Evolutionary conservation across 2,329 filamentous ascomycete genomes (phyloP).

Genomic region (Ambrosiella beaveri): DNA sequence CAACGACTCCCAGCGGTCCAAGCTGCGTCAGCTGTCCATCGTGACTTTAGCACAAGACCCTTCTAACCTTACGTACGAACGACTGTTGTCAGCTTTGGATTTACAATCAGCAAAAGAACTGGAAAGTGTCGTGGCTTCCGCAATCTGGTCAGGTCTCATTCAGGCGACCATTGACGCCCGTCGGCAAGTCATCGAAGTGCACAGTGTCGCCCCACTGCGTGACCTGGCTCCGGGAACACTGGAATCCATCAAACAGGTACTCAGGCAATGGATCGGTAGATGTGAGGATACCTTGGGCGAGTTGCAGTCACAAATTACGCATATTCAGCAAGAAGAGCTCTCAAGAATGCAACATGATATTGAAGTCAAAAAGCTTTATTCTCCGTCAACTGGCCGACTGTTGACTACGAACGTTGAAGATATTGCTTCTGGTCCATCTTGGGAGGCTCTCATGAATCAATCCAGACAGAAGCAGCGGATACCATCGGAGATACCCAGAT

Average conservation of each 20-base stretch:
- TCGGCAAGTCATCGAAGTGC: constrained; percentile 56
- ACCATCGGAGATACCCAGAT: neutral
- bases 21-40: constrained; percentile 81
- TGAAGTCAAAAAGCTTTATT: constrained; percentile 5
- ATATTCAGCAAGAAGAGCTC: neutral
- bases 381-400: neutral
- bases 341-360: constrained; percentile 18
- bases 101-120: constrained; percentile 52
- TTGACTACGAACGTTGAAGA: no score
- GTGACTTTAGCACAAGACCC: constrained; percentile 59
- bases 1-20: constrained; percentile 54
- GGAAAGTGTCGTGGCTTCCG: constrained; percentile 71
- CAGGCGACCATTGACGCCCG: constrained; percentile 69
- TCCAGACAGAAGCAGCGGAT: no score
- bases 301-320: constrained; percentile 56
- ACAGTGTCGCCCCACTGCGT: constrained; percentile 66
- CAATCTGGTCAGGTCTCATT: constrained; percentile 73
- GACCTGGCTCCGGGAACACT: constrained; percentile 65
- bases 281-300: constrained; percentile 58
- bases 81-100: constrained; percentile 48
- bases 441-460: no score
- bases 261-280: constrained; percentile 61
- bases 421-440: no score
- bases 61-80: constrained; percentile 52
- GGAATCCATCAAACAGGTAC: constrained; percentile 45